Evolutionary conservation across 139 green algal species (phyloP), one percentile per base, ranked within the genome.

Genomic region (Micractinium conductrix): DNA sequence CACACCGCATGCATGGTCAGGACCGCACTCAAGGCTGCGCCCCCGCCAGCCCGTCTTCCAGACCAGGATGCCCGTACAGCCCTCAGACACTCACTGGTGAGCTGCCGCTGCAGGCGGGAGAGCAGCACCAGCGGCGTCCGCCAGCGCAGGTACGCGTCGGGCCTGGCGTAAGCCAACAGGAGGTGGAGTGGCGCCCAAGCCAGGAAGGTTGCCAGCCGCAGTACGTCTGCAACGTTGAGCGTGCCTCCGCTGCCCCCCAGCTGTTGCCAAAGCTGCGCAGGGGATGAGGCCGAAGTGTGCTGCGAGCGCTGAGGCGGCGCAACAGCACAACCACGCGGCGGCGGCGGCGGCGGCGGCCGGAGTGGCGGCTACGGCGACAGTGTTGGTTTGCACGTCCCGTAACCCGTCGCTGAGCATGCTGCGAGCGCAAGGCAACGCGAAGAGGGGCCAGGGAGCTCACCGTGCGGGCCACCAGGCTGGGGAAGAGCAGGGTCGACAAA

Each of bases 121-220:
- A 60, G 35, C 74, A 81, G 74, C 35, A 81, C 74, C 2, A 81
- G 55, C 33, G 48, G 48, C 35, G 50, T 70, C 35, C 74, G 74
- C 19, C 26, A 38, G 19, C 53, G 37, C 17, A 81, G 48, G 48
- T 69, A 81, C 1, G 50, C n/a, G 50, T 22, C 24, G 5, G 74
- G 74, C 21, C 50, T 22, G 21, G 26, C 35, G 5, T 50, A 37
- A 22, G 37, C 40, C 74, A 81, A 50, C 48, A 65, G 50, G n/a
- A 80, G 74, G n/a, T 67, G 48, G 33, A 80, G 48, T 22, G 53
- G 74, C 48, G 48, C 74, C 74, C 74, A 80, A 17, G 48, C 74
- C 19, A 80, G 48, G 48, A 68, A 80, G 35, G 35, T 33, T 5
- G 45, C 74, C n/a, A 80, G 74, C 74, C 74, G 68, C 16, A 58